phyloP scores from a whole-genome alignment of 2,329 filamentous ascomycete genomes.

The Monosporascus sp. region DNA sequence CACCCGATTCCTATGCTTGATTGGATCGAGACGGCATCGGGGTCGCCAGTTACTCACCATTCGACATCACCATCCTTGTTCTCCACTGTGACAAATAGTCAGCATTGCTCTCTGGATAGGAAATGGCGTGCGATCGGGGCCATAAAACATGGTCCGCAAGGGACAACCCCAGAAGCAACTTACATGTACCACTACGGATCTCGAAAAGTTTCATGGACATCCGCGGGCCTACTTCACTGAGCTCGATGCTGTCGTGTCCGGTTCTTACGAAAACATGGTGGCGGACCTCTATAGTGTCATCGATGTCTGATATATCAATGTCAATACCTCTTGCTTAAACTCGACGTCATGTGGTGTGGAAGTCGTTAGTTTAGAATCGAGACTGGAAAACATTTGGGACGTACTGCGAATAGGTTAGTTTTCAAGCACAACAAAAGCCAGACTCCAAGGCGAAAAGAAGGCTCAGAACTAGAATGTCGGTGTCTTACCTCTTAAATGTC shows the following conservation, averaged over 20 bases:
- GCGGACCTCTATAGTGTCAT: slow-evolving; percentile 88
- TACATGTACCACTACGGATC: slow-evolving; percentile 68
- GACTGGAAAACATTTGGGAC: neutral
- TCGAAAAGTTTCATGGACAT: slow-evolving; percentile 98
- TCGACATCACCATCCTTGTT: slow-evolving; percentile 94
- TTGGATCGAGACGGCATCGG: neutral
- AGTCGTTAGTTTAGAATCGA: too few species aligned
- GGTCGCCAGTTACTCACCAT: slow-evolving; percentile 40
- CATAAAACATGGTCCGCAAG: too few species aligned
- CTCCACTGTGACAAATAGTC: slow-evolving; percentile 55
- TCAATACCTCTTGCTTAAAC: neutral
- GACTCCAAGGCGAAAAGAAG: too few species aligned
- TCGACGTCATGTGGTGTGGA: too few species aligned
- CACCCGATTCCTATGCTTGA: neutral
- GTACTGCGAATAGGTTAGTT: neutral
- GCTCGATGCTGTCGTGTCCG: slow-evolving; percentile 79
- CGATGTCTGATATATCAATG: slow-evolving; percentile 58
- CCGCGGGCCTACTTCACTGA: slow-evolving; percentile 83
- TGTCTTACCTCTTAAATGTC: slow-evolving; percentile 88
- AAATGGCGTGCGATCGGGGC: too few species aligned
- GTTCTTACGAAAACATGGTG: slow-evolving; percentile 94
- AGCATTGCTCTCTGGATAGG: neutral
- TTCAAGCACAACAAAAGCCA: neutral
- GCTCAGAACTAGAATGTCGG: slow-evolving; percentile 53
- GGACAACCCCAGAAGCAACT: neutral